Conservation (phyloP, 2,329 filamentous ascomycete species). For the Emmonsiellopsis sp. region DNA sequence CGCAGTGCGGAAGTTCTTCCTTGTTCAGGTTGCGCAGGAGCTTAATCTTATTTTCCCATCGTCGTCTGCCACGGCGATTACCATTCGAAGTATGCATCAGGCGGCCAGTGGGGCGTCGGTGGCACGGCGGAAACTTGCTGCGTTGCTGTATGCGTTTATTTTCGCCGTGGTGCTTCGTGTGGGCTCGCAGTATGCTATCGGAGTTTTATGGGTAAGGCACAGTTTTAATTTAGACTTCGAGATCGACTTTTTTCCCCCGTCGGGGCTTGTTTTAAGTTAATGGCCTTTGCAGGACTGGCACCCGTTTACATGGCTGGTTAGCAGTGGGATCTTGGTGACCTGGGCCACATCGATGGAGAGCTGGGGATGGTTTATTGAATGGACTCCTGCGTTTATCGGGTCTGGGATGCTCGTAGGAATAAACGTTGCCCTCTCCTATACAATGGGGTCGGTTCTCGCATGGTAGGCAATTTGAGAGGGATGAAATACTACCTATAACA, state of each 20-base stretch:
- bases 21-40: conserved; percentile 40
- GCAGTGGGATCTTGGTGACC: conserved; percentile 12
- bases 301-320: conserved; percentile 34
- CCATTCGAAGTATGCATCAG: conserved; percentile 54
- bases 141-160: conserved; percentile 42
- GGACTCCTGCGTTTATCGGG: conserved; percentile 53
- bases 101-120: conserved; percentile 42
- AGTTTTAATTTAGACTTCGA: too few species aligned
- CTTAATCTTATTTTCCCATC: conserved; percentile 52
- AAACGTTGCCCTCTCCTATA: conserved; percentile 51
- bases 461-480: conserved; percentile 25
- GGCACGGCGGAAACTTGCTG: conserved; percentile 49
- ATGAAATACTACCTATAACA: conserved; percentile 7
- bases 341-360: conserved; percentile 32
- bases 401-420: conserved; percentile 50
- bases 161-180: conserved; percentile 45
- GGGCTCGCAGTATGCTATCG: conserved; percentile 49
- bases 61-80: conserved; percentile 51
- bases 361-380: conserved; percentile 54
- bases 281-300: conserved; percentile 35
- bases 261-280: neutral
- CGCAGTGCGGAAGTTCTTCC: conserved; percentile 55
- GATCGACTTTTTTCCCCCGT: too few species aligned
- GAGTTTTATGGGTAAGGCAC: conserved; percentile 43
- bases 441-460: conserved; percentile 45